Conservation (phyloP, 2,329 filamentous ascomycete genomes). For the Alternaria sp. region DNA sequence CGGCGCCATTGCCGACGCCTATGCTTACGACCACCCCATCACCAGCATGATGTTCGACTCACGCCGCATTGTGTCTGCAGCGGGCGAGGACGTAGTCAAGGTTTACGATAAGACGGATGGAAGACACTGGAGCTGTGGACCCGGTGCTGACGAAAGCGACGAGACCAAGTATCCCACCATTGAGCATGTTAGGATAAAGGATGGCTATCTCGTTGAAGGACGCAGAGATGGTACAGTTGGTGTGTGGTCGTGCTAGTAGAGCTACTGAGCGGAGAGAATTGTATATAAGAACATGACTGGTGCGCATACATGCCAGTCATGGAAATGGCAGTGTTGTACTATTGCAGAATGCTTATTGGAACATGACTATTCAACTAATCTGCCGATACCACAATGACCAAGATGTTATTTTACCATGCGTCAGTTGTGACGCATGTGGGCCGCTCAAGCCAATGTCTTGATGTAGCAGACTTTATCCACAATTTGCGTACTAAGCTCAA, state of each 20-base stretch:
- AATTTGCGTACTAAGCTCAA: not conserved
- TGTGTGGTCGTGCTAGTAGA: constrained; percentile 70
- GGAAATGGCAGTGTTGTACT: constrained; percentile 23
- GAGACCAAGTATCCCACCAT: constrained; percentile 66
- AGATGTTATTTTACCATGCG: not conserved
- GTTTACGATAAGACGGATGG: constrained; percentile 98
- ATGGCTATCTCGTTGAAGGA: constrained; percentile 93
- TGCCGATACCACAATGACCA: not conserved
- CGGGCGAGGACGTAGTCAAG: constrained; percentile 93
- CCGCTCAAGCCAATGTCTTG: not conserved
- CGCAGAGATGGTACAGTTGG: constrained; percentile 87
- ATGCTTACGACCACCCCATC: constrained; percentile 90
- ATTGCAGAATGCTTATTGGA: not conserved
- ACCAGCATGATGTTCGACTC: constrained; percentile 98
- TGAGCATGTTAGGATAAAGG: constrained; percentile 87
- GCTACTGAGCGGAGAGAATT: not conserved
- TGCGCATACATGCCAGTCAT: constrained; percentile 23
- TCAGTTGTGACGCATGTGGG: not conserved
- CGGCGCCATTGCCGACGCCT: constrained; percentile 93
- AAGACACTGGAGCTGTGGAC: constrained; percentile 94
- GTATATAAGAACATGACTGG: constrained; percentile 22
- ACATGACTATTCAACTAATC: not conserved
- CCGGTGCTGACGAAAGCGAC: constrained; percentile 75
- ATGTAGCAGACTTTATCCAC: not conserved
- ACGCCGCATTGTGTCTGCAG: constrained; percentile 87